phyloP scores from a whole-genome alignment of 257 asterid genomes.

The Solanum sitiens region DNA sequence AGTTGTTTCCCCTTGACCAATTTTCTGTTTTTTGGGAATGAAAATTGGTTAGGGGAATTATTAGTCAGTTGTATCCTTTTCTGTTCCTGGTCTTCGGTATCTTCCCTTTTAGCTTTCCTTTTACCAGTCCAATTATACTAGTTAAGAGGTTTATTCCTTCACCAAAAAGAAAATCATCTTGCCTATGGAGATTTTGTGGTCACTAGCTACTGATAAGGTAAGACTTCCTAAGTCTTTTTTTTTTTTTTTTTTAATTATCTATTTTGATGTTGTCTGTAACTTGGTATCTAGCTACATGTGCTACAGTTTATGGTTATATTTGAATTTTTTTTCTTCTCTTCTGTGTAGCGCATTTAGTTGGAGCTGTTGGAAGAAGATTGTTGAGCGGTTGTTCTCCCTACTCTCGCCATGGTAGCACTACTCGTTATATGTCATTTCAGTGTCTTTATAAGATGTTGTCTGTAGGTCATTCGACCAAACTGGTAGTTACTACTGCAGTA shows the following conservation, averaged over 20 bases:
- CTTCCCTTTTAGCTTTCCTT: neutral
- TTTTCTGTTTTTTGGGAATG: constrained; percentile 55
- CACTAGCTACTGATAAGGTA: neutral
- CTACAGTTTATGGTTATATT: neutral
- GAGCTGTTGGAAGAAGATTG: neutral
- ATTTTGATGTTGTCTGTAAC: neutral
- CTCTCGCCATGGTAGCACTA: neutral
- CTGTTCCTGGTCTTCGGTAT: neutral
- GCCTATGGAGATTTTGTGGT: neutral
- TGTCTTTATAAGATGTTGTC: neutral
- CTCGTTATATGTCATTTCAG: neutral
- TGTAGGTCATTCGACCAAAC: neutral
- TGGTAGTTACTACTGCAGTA: neutral
- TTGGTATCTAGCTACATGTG: neutral
- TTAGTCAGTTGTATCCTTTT: constrained; percentile 17
- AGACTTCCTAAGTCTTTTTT: neutral
- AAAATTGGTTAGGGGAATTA: constrained; percentile 45
- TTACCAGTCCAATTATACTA: neutral
- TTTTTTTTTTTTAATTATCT: neutral
- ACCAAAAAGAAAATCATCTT: neutral
- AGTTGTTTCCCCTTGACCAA: constrained; percentile 16
- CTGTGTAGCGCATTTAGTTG: neutral
- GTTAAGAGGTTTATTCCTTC: neutral
- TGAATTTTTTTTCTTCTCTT: neutral
- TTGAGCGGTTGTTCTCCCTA: neutral